These are phyloP conservation scores for Wickerhamiella sorbophila DNA, from an alignment of 805 yeast species.

Conservation along the genomic window DNA sequence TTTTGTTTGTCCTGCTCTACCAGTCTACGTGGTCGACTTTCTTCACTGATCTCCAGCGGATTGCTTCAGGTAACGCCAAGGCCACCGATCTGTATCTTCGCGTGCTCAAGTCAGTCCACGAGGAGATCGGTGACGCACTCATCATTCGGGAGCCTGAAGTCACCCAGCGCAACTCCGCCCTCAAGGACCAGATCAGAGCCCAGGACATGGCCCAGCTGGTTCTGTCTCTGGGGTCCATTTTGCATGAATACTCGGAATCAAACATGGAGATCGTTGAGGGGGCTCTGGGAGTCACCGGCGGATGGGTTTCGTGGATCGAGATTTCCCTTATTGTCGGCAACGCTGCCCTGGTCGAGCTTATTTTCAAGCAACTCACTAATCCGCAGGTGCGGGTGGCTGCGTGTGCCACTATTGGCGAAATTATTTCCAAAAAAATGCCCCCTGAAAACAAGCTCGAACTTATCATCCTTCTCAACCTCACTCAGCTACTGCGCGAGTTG, in stretches of 20 bases:
- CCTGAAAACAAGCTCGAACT: conserved; percentile 57
- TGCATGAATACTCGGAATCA: conserved; percentile 24
- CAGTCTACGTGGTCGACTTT: conserved; percentile 36
- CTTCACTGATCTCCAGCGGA: conserved; percentile 34
- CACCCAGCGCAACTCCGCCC: conserved; percentile 45
- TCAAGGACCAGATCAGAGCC: conserved; percentile 72
- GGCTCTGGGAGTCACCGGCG: conserved; percentile 56
- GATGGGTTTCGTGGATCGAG: conserved; percentile 88
- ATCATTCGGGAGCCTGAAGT: conserved; percentile 50
- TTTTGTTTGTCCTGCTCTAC: conserved; percentile 37
- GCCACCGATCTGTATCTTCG: conserved; percentile 62
- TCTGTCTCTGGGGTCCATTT: conserved; percentile 49
- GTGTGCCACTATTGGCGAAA: conserved; percentile 41
- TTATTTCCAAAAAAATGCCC: conserved; percentile 65
- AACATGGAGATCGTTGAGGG: conserved; percentile 38
- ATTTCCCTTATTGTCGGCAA: conserved; percentile 54
- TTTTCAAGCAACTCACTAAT: conserved; percentile 43
- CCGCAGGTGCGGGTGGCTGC: conserved; percentile 38
- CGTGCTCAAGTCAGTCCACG: conserved; percentile 60
- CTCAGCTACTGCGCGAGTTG: conserved; percentile 35
- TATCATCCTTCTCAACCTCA: conserved; percentile 51
- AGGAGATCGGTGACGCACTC: conserved; percentile 86
- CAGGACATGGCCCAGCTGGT: conserved; percentile 53
- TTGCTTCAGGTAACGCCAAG: conserved; percentile 26
- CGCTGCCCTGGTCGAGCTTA: conserved; percentile 36